phyloP scores from a whole-genome alignment of 176 grass and related monocot species.

The Olyra latifolia region DNA sequence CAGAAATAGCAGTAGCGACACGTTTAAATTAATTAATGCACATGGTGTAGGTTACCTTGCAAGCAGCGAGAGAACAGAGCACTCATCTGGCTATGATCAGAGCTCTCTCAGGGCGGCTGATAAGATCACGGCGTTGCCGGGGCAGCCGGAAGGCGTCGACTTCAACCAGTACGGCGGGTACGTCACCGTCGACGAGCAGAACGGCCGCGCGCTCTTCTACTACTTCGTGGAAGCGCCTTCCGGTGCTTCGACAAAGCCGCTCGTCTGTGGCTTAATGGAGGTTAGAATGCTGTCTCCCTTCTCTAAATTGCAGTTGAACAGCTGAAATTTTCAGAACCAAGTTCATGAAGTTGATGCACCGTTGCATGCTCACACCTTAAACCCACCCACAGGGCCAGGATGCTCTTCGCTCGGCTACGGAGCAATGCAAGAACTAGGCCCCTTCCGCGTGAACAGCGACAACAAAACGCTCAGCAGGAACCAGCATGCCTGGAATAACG shows the following conservation, averaged over 20 bases:
- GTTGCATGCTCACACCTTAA: background rate
- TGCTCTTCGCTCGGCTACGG: constrained; percentile 51
- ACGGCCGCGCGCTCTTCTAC: constrained; percentile 54
- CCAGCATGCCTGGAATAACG: constrained; percentile 45
- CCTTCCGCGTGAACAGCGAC: constrained; percentile 47
- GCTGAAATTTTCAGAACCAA: background rate
- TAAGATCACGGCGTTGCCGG: constrained; percentile 46
- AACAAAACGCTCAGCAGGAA: constrained; percentile 48
- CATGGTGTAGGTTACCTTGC: no score
- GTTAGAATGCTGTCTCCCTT: constrained; percentile 10
- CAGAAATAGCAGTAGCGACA: background rate
- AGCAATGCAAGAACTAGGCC: constrained; percentile 51
- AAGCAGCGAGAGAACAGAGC: background rate
- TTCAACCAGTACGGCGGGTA: constrained; percentile 51
- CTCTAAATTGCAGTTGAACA: background rate
- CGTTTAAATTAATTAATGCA: background rate
- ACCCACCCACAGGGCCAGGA: constrained; percentile 39
- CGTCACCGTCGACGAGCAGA: constrained; percentile 41
- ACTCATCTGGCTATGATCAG: background rate
- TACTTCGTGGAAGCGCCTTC: constrained; percentile 49
- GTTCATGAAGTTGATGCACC: no score
- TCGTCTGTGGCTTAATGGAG: constrained; percentile 73
- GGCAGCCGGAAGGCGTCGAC: constrained; percentile 38
- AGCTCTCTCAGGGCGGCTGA: constrained; percentile 38
- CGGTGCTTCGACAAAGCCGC: constrained; percentile 36